These are phyloP conservation scores for Cephaloascus albidus DNA, from an alignment of 805 yeast genomes.

Conservation along the genomic window DNA sequence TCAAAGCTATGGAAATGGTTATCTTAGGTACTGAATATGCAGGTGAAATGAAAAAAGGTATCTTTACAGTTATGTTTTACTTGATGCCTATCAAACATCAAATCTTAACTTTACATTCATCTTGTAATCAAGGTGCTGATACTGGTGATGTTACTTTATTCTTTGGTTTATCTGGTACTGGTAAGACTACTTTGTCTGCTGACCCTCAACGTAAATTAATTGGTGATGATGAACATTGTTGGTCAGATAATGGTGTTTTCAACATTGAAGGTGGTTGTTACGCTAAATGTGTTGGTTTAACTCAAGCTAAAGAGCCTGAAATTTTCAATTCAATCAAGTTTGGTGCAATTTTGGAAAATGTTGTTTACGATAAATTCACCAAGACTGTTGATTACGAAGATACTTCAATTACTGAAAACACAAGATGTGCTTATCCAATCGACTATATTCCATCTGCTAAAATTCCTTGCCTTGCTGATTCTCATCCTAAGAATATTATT, in stretches of 20 bases:
- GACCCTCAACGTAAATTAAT: constrained; percentile 89
- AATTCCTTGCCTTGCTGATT: constrained; percentile 85
- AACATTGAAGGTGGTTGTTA: constrained; percentile 99
- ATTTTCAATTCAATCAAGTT: constrained; percentile 90
- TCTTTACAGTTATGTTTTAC: constrained; percentile 97
- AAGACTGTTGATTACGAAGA: constrained; percentile 84
- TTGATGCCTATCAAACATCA: constrained; percentile 92
- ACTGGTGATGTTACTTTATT: constrained; percentile 86
- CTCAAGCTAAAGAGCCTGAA: constrained; percentile 94
- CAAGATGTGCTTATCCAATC: constrained; percentile 98
- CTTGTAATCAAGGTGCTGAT: constrained; percentile 82
- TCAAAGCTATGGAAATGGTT: constrained; percentile 97
- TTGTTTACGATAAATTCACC: constrained; percentile 68
- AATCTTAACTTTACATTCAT: constrained; percentile 89
- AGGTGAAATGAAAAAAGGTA: constrained; percentile 99
- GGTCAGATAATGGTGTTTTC: constrained; percentile 98
- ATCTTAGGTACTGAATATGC: constrained; percentile 98
- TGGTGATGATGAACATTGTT: constrained; percentile 99
- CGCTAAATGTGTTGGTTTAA: constrained; percentile 89
- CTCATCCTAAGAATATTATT: constrained; percentile 88
- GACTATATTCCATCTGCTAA: constrained; percentile 94
- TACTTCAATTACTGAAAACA: constrained; percentile 84
- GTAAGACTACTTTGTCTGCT: constrained; percentile 95
- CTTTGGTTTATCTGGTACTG: constrained; percentile 97
- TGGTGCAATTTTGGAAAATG: constrained; percentile 93